These are phyloP conservation scores for Dactylonectria estremocensis DNA, from an alignment of 2,329 filamentous ascomycete species.

Conservation along the genomic window DNA sequence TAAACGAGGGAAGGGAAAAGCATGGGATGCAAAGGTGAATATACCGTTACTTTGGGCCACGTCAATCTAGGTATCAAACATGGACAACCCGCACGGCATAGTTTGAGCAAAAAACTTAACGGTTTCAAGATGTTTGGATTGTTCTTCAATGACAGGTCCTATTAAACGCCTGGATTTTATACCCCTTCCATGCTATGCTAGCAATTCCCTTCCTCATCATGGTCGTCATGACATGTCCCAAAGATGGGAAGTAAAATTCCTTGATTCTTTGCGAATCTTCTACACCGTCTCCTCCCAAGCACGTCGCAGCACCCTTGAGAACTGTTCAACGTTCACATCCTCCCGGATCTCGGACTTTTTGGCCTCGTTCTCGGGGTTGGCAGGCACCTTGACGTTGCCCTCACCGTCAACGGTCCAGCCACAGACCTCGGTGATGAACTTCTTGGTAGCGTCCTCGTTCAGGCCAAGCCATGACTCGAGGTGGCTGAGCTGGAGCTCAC, in stretches of 20 bases:
- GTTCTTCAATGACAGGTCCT: slow-evolving; percentile 56
- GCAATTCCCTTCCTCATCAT: slow-evolving; percentile 47
- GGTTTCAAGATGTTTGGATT: slow-evolving; percentile 52
- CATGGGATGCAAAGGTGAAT: neutral
- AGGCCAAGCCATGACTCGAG: slow-evolving; percentile 85
- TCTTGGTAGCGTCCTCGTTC: slow-evolving; percentile 76
- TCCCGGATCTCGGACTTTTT: slow-evolving; percentile 96
- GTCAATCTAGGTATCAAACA: slow-evolving; percentile 17
- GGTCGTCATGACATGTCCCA: slow-evolving; percentile 49
- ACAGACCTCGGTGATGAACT: slow-evolving; percentile 88
- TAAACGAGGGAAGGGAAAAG: slow-evolving; percentile 43
- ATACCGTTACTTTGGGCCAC: too few species aligned
- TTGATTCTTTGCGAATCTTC: slow-evolving; percentile 36
- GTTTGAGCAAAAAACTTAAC: slow-evolving; percentile 45
- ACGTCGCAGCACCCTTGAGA: slow-evolving; percentile 83
- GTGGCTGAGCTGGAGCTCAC: slow-evolving; percentile 78
- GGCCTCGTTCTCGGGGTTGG: slow-evolving; percentile 98
- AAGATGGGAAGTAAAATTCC: slow-evolving; percentile 41
- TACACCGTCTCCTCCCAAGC: slow-evolving; percentile 81
- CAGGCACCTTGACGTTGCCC: slow-evolving; percentile 80
- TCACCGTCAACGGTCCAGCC: slow-evolving; percentile 85
- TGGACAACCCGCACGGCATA: slow-evolving; percentile 42
- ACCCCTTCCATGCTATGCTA: slow-evolving; percentile 52
- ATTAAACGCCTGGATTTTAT: slow-evolving; percentile 56
- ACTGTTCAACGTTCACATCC: slow-evolving; percentile 93